Evolutionary conservation across 2,329 filamentous ascomycete genomes (phyloP), one percentile per base, ranked within the genome.

Genomic region (Didymella glomerata): DNA sequence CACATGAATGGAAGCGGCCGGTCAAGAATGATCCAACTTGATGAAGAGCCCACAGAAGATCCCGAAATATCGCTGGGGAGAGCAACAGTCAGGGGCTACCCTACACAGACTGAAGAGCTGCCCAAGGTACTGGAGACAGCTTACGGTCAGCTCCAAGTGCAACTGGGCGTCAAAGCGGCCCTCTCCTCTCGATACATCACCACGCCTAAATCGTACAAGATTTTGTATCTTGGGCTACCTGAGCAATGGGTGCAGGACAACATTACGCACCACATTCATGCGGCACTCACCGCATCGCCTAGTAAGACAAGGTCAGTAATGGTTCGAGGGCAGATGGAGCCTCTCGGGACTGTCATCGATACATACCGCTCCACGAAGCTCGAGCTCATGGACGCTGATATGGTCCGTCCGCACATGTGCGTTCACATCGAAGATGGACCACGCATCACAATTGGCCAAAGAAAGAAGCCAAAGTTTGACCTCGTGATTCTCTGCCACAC

Each of bases 261-360:
- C 20, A 71, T 76, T 40, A 70, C 67, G 27, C 57, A 59, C 8
- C 68, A 73, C 30, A 71, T 77, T 30, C 68, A 67, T n/a, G 65
- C 68, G 25, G 74, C 75, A 24, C 68, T 77, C 38, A 63, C 66
- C 48, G 68, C 72, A 13, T 68, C 69, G 32, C 69, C 71, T 46
- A 66, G 68, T 48, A 64, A 68, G 11, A 76, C 74, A 36, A 67
- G 73, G 58, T 76, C 73, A 54, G 70, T 72, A 49, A 70, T 76
- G 66, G 72, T 77, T 20, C 68, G 68, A 51, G 70, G 74, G 25
- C 70, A 73, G 56, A 66, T 76, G 51, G 70, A 76, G 56, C 68
- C 68, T 4, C 70, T 70, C 25, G 68, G 68, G 46, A 68, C 70
- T 13, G 66, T 74, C 28, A 65, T 76, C 11, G 63, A 72, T 45